Evolutionary conservation across 805 yeast species (phyloP), one percentile per base, ranked within the genome.

Genomic region (Yamadazyma endophytica): DNA sequence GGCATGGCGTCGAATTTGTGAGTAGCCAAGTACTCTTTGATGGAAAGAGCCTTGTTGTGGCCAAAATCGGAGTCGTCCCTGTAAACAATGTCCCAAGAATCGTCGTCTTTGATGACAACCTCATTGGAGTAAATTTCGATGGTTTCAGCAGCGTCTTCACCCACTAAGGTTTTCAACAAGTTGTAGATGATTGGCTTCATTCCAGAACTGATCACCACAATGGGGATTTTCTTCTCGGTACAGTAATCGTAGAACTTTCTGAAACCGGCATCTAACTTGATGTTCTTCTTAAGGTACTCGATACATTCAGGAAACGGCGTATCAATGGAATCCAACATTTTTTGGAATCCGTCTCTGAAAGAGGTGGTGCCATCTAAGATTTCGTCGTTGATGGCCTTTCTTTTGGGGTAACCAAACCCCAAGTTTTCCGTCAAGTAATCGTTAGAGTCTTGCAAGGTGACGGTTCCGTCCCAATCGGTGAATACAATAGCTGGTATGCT

Each of bases 391-490:
- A 90, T 66, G 18, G 62, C 77, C 35, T 68, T 60, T 46, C 98
- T 75, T 41, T 70, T 69, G 17, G 68, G 77, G 29, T 64, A 61
- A 3, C 97, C 97, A 56, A 87, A 82, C 3, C 99, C 99, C 14
- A 82, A 65, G 46, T 75, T 76, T 55, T 92, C 97, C 6, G 97
- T 89, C 41, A 92, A 64, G 55, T 70, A 83, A 58, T 92, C 97
- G 56, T 92, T 92, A 37, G 96, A 84, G 57, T 92, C 99, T 56
- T 90, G 95, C 37, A 84, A 64, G 9, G 98, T 92, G 42, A 92
- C 92, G 2, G 98, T 92, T 17, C 99, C 99, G 56, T 92, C 99
- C 77, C 94, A 92, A 58, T 92, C 99, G 25, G 97, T 84, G 68
- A 92, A 92, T 25, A 92, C 82, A 49, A 92, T 87, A 28, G 95